Percentiles rank a stretch among this genome's conserved stretches.
Conservation (phyloP, 768 basidiomycete genomes). For the Amanita subjunquillea region DNA sequence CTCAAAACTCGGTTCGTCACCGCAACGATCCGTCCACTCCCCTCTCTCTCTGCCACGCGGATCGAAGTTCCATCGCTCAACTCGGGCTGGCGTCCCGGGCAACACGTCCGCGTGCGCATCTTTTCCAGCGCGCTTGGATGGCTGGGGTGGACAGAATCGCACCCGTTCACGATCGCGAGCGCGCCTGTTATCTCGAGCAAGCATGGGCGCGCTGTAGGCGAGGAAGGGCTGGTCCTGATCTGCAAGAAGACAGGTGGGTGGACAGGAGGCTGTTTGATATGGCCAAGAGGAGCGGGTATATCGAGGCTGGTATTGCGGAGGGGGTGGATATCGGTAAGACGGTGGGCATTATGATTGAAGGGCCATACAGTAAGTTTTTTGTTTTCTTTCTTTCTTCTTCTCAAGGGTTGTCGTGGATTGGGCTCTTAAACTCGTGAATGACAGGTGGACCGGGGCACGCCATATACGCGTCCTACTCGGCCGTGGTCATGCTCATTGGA, state of each 20-base stretch:
- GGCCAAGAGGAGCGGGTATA: slow-evolving; percentile 25
- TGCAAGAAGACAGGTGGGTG: slow-evolving; percentile 59
- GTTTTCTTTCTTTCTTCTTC: no score
- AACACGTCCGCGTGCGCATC: slow-evolving; percentile 70
- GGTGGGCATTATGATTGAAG: slow-evolving; percentile 48
- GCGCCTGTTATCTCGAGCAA: not conserved
- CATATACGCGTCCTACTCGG: slow-evolving; percentile 53
- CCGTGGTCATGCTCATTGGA: slow-evolving; percentile 58
- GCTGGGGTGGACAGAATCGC: slow-evolving; percentile 49
- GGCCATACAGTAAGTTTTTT: slow-evolving; percentile 43
- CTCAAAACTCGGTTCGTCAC: slow-evolving; percentile 52
- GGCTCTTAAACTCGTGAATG: slow-evolving; percentile 4
- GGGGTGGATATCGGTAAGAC: slow-evolving; percentile 22
- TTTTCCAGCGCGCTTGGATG: slow-evolving; percentile 42
- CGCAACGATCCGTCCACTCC: slow-evolving; percentile 51
- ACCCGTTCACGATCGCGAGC: slow-evolving; percentile 79
- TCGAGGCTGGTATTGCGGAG: slow-evolving; percentile 9
- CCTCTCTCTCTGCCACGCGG: slow-evolving; percentile 52
- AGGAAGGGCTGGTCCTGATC: slow-evolving; percentile 55
- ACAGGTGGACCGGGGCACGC: slow-evolving; percentile 52
- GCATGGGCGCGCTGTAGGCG: slow-evolving; percentile 21
- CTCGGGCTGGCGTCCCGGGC: slow-evolving; percentile 75
- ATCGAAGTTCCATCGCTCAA: slow-evolving; percentile 52
- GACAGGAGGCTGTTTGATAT: slow-evolving; percentile 49
- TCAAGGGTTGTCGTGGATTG: not conserved